Conservation (phyloP, 306 rosid genomes). For the Casuarina equisetifolia region DNA sequence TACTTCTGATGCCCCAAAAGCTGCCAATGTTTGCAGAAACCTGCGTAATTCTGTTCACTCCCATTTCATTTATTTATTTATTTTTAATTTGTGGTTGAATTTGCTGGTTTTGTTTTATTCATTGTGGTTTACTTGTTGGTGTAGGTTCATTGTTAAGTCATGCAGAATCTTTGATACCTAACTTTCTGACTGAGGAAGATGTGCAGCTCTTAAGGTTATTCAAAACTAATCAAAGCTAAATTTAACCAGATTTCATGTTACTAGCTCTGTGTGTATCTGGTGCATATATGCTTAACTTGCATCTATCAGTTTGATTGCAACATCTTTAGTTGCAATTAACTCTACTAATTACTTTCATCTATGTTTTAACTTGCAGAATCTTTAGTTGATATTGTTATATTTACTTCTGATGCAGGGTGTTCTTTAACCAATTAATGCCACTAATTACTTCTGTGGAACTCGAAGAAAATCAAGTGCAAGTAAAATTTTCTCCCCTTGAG, state of each 20-base stretch:
- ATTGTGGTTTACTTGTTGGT: constrained; percentile 36
- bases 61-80: constrained; percentile 1
- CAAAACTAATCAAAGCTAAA: background rate
- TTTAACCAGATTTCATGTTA: constrained; percentile 1
- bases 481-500: constrained; percentile 38
- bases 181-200: constrained; percentile 74
- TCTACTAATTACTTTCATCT: no score
- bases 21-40: constrained; percentile 69
- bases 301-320: background rate
- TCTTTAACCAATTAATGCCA: constrained; percentile 65
- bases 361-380: background rate
- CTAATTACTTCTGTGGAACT: constrained; percentile 49
- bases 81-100: constrained; percentile 3
- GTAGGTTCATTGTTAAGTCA: constrained; percentile 90
- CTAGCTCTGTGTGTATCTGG: background rate
- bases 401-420: constrained; percentile 55
- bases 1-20: constrained; percentile 60
- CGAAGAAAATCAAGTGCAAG: constrained; percentile 57
- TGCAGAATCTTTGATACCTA: constrained; percentile 94
- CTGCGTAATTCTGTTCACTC: constrained; percentile 57
- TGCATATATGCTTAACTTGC: background rate
- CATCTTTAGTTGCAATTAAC: background rate
- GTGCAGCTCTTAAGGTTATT: constrained; percentile 78
- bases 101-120: constrained; percentile 24
- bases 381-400: background rate